Percentiles rank a stretch among this genome's conserved stretches.
Conservation (phyloP, 441 rosid species). For the Erysimum pusillum region DNA sequence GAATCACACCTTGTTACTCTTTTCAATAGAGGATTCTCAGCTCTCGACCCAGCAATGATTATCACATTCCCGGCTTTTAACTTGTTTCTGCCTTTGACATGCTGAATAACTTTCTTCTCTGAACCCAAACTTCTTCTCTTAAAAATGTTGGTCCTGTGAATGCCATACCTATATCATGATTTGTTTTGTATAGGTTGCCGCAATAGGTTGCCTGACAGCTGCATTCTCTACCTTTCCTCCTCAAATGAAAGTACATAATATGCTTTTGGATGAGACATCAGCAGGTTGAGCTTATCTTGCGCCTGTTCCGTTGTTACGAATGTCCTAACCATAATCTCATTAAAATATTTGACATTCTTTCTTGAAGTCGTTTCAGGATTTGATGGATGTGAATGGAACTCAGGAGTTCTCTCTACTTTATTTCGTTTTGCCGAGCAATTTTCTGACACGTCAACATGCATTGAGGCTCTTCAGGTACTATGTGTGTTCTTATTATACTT, state of each 20-base stretch:
- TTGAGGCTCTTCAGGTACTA: constrained; percentile 93
- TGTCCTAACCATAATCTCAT: constrained; percentile 30
- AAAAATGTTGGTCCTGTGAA: constrained; percentile 16
- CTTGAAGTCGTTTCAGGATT: constrained; percentile 62
- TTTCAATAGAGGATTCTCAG: constrained; percentile 13
- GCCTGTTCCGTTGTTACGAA: constrained; percentile 18
- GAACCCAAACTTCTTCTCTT: background rate
- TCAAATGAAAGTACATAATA: constrained; percentile 61
- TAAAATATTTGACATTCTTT: constrained; percentile 45
- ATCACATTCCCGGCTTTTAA: constrained; percentile 13
- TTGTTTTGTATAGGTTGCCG: constrained; percentile 65
- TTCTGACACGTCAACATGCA: constrained; percentile 64
- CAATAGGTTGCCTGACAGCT: constrained; percentile 79
- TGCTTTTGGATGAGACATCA: constrained; percentile 69
- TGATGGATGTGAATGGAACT: constrained; percentile 54
- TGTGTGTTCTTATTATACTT: constrained; percentile 20
- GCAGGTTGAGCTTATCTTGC: constrained; percentile 59
- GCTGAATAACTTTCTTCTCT: constrained; percentile 29
- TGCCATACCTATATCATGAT: constrained; percentile 32
- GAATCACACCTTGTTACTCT: constrained; percentile 13
- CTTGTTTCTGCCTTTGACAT: constrained; percentile 24
- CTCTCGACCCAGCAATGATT: constrained; percentile 21
- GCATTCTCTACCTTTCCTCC: constrained; percentile 84
- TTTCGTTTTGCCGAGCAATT: constrained; percentile 62
- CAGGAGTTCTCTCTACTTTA: constrained; percentile 68